Evolutionary conservation across 495 filamentous ascomycete species (phyloP).

Genomic region (Chaetomium cochliodes): DNA sequence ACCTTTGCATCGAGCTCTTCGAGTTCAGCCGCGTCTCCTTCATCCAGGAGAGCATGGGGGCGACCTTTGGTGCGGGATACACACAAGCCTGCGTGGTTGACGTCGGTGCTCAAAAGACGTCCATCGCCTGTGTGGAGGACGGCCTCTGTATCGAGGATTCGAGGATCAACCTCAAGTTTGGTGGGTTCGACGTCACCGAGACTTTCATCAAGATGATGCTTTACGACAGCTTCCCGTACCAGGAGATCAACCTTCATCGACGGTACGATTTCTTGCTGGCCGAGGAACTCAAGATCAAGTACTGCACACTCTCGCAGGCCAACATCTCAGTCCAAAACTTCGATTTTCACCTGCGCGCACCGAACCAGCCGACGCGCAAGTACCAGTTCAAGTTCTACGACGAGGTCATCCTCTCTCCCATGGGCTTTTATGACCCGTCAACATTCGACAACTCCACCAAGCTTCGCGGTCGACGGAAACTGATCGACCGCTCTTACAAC

Average conservation of each 20-base stretch:
- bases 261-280: constrained; percentile 91
- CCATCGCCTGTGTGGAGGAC: constrained; percentile 95
- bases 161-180: constrained; percentile 85
- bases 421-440: constrained; percentile 82
- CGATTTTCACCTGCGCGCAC: constrained; percentile 85
- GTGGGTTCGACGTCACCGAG: constrained; percentile 88
- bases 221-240: constrained; percentile 88
- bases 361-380: constrained; percentile 83
- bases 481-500: constrained; percentile 84
- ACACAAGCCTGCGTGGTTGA: constrained; percentile 92
- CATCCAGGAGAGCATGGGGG: constrained; percentile 91
- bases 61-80: constrained; percentile 93
- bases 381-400: constrained; percentile 95
- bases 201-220: constrained; percentile 97
- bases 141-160: constrained; percentile 93
- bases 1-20: constrained; percentile 83
- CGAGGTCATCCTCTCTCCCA: constrained; percentile 83
- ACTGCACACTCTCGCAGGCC: constrained; percentile 80
- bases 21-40: constrained; percentile 85
- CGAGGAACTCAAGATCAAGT: constrained; percentile 89
- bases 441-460: constrained; percentile 82
- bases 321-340: constrained; percentile 76
- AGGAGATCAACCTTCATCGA: constrained; percentile 85
- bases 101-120: constrained; percentile 96
- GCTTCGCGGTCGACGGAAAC: constrained; percentile 68